phyloP scores from a whole-genome alignment of 306 rosid genomes.

The Prunus salicina region DNA sequence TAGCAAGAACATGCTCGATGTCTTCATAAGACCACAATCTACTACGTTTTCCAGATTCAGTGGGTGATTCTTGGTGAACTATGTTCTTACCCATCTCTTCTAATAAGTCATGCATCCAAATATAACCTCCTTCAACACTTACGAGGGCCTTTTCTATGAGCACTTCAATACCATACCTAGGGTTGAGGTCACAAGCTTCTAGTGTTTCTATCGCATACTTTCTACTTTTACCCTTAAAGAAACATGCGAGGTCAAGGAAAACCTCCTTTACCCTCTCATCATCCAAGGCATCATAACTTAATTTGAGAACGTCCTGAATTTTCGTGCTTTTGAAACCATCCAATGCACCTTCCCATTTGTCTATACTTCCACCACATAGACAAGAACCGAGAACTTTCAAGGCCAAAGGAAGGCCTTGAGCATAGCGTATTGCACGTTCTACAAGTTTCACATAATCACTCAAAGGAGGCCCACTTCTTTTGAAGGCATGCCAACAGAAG shows the following conservation, averaged over 20 bases:
- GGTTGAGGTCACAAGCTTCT: background rate
- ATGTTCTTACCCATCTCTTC: too few species aligned
- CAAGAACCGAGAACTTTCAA: slow-evolving; percentile 37
- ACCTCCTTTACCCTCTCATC: background rate
- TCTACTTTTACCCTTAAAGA: slow-evolving; percentile 8
- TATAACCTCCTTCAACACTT: too few species aligned
- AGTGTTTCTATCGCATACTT: slow-evolving; percentile 1
- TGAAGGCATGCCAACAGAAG: background rate
- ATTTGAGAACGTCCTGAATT: slow-evolving; percentile 26
- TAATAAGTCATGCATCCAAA: too few species aligned
- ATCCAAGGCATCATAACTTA: slow-evolving; percentile 32
- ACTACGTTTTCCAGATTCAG: too few species aligned
- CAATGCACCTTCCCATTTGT: slow-evolving; percentile 31
- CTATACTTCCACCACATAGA: slow-evolving; percentile 1
- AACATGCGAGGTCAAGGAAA: slow-evolving; percentile 45
- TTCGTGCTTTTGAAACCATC: slow-evolving; percentile 31
- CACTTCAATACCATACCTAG: too few species aligned
- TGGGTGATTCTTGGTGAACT: too few species aligned
- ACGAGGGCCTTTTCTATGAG: too few species aligned
- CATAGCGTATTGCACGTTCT: background rate
- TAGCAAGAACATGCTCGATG: too few species aligned
- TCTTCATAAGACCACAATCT: too few species aligned
- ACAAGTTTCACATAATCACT: background rate
- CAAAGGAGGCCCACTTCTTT: background rate
- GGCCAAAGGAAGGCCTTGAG: slow-evolving; percentile 30